Conservation (phyloP, 345 rosid species). For the Populus nigra region DNA sequence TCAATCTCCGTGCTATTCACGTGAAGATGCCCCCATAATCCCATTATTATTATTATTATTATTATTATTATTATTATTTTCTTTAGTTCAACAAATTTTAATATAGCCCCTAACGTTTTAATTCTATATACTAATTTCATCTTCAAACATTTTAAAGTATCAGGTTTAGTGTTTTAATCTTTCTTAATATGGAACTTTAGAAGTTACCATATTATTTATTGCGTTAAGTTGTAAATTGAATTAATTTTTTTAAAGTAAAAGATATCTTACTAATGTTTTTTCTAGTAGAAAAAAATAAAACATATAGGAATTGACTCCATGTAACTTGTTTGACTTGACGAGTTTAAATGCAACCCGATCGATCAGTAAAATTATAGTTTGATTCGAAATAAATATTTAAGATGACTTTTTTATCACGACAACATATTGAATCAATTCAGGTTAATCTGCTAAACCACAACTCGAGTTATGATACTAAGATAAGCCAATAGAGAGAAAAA, state of each 20-base stretch:
- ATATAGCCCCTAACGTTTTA: background rate
- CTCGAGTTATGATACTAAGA: rapidly evolving
- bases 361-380: no score
- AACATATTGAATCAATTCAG: no score
- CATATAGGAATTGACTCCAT: rapidly evolving
- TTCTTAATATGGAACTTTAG: no score
- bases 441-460: rapidly evolving
- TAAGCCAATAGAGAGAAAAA: no score
- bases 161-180: background rate
- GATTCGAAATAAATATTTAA: no score
- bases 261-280: no score
- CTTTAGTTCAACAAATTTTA: background rate
- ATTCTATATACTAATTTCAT: background rate
- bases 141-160: background rate
- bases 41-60: no score
- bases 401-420: rapidly evolving
- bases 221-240: no score
- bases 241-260: no score
- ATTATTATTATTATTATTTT: background rate
- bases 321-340: rapidly evolving
- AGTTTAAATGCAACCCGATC: rapidly evolving
- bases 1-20: slow-evolving; percentile 10
- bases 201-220: no score
- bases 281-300: no score
- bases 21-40: slow-evolving; percentile 11